Evolutionary conservation across 148 eudicot genomes (phyloP), one percentile per base, ranked within the genome.

Genomic region (Chenopodium album): DNA sequence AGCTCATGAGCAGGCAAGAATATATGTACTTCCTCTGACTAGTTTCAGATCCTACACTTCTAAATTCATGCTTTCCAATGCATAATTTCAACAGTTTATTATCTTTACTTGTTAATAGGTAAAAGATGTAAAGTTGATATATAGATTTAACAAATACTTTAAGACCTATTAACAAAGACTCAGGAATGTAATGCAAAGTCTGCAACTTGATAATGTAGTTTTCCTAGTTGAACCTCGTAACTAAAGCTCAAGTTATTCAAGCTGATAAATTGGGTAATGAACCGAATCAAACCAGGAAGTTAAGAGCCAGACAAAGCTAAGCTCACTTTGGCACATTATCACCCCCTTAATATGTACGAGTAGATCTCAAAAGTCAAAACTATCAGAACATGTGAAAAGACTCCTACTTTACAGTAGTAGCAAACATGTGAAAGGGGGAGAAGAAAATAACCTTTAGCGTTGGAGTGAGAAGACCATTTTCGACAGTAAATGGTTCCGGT

Each of bases 401-500:
- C 60, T 23, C 76, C 9, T 73, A 48, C 23, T 46, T 13, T 28
- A 46, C 41, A 13, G 76, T 59, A 73, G 17, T 59, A 73, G 17
- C 65, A 44, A 23, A 29, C 14, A 81, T 22, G 56, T 7, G 26
- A 44, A 23, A 31, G 48, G 22, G 16, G 34, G 74, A 59, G 20
- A 19, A 59, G 70, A 69, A 47, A 56, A 22, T 54, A 34, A 89
- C 98, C 97, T 95, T 95, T 65, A 92, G 90, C 29, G 99, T 95
- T 64, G 99, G 99, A 65, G 99, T 95, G 52, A 91, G 96, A 83
- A 93, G 88, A 85, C 92, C 99, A 79, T 94, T 95, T 83, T 95
- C 98, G 79, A 90, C 60, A 0, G 98, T 91, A 83, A 95, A 92
- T 7, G 92, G 98, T 79, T 93, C 99, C 48, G 84, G 90, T 78